Percentiles rank a stretch among this genome's conserved stretches.
phyloP scores from a whole-genome alignment of 768 basidiomycete genomes.

The Tricholoma bakamatsutake region DNA sequence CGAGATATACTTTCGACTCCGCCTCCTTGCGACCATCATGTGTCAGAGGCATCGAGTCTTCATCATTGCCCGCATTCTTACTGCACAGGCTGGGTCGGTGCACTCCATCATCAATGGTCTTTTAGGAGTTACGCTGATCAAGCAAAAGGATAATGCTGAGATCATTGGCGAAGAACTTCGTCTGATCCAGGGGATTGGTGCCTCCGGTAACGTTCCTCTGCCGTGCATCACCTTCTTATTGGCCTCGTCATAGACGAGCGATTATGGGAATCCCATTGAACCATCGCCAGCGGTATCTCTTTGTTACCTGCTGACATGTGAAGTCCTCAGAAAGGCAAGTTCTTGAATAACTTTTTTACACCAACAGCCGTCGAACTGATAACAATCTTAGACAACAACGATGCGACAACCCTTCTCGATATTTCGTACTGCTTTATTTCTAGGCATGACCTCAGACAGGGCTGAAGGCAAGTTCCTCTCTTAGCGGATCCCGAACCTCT shows the following conservation, averaged over 20 bases:
- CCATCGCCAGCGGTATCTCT: constrained; percentile 9
- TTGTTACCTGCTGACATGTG: constrained; percentile 21
- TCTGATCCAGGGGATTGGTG: constrained; percentile 22
- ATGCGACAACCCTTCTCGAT: constrained; percentile 26
- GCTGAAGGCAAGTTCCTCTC: constrained; percentile 5
- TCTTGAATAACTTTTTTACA: neutral
- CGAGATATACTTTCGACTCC: neutral
- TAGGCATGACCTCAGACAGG: neutral
- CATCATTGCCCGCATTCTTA: constrained; percentile 29
- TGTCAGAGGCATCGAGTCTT: constrained; percentile 37
- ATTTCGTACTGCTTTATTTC: constrained; percentile 19
- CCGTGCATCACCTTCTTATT: constrained; percentile 27
- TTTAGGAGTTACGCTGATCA: constrained; percentile 24
- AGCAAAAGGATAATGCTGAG: constrained; percentile 29
- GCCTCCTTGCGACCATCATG: constrained; percentile 17
- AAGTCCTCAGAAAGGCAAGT: constrained; percentile 21
- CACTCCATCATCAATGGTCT: constrained; percentile 36
- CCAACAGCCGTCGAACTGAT: neutral
- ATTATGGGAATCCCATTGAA: constrained; percentile 15
- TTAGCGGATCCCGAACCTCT: constrained; percentile 4
- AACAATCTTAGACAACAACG: constrained; percentile 21
- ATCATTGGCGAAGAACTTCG: constrained; percentile 31
- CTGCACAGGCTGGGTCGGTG: constrained; percentile 29
- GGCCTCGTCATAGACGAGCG: constrained; percentile 21
- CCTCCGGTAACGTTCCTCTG: constrained; percentile 24